Evolutionary conservation across 2,329 filamentous ascomycete species (phyloP).

Genomic region (Chrysoporthe austroafricana): DNA sequence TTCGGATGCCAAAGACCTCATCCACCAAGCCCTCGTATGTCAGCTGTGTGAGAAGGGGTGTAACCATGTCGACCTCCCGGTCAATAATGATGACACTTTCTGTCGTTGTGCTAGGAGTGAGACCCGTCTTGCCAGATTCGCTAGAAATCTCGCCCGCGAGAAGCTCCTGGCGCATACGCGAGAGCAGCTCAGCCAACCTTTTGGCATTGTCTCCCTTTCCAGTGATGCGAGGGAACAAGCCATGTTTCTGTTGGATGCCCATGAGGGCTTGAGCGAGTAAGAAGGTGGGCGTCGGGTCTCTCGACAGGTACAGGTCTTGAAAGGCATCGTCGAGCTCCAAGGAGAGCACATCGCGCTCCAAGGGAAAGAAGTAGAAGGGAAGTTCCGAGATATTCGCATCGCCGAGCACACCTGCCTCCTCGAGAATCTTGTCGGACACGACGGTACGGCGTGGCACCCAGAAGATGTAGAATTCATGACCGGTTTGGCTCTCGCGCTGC

Average conservation of each 20-base stretch:
- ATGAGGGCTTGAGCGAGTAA: slow-evolving; percentile 90
- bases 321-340: slow-evolving; percentile 89
- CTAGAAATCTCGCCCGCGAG: slow-evolving; percentile 75
- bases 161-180: slow-evolving; percentile 89
- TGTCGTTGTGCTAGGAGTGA: slow-evolving; percentile 83
- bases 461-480: slow-evolving; percentile 96
- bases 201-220: slow-evolving; percentile 96
- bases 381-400: slow-evolving; percentile 89
- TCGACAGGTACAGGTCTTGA: slow-evolving; percentile 82
- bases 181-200: slow-evolving; percentile 81
- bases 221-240: slow-evolving; percentile 90
- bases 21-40: slow-evolving; percentile 97
- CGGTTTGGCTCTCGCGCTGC: slow-evolving; percentile 82
- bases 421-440: slow-evolving; percentile 87
- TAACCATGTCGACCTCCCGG: slow-evolving; percentile 91
- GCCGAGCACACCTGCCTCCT: slow-evolving; percentile 90
- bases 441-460: slow-evolving; percentile 93
- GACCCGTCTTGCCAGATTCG: slow-evolving; percentile 64
- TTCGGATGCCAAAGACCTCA: slow-evolving; percentile 86
- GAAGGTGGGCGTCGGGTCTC: slow-evolving; percentile 90
- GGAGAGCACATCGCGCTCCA: slow-evolving; percentile 90
- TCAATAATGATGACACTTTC: slow-evolving; percentile 96
- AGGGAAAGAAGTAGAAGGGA: slow-evolving; percentile 84
- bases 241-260: slow-evolving; percentile 89
- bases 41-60: slow-evolving; percentile 87